Conservation (phyloP, 148 eudicot species). For the Drosera capensis region DNA sequence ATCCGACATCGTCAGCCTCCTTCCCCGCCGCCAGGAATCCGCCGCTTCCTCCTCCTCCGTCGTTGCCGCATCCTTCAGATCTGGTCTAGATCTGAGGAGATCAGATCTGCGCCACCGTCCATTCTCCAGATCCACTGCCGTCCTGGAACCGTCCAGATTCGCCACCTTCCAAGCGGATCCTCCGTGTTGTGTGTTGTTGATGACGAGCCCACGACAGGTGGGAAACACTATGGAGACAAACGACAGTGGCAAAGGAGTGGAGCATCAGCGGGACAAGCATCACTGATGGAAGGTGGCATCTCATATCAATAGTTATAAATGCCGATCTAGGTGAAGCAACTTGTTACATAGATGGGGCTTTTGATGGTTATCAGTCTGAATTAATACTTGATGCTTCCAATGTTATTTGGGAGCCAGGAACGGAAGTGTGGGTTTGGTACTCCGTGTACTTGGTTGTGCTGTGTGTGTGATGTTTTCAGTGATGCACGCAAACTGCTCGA, state of each 20-base stretch:
- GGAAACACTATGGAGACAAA: constrained; percentile 78
- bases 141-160: no score
- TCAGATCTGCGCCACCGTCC: no score
- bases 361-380: constrained; percentile 71
- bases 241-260: constrained; percentile 85
- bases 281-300: constrained; percentile 99
- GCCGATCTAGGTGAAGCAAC: constrained; percentile 94
- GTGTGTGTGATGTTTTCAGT: constrained; percentile 91
- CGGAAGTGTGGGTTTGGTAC: constrained; percentile 98
- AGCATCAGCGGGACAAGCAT: constrained; percentile 83
- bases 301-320: constrained; percentile 79
- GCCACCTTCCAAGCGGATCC: no score
- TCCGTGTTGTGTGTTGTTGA: constrained; percentile 98
- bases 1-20: no score
- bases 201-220: constrained; percentile 84
- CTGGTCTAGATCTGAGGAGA: no score
- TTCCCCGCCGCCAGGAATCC: no score
- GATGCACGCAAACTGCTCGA: no score
- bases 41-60: no score
- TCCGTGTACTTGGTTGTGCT: constrained; percentile 87
- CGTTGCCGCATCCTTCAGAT: no score
- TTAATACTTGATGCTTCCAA: constrained; percentile 48
- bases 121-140: no score
- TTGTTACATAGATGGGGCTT: constrained; percentile 87
- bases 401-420: constrained; percentile 88